Base-by-base conservation (phyloP, 352 stramenopile species). In the Globisporangium splendens region DNA sequence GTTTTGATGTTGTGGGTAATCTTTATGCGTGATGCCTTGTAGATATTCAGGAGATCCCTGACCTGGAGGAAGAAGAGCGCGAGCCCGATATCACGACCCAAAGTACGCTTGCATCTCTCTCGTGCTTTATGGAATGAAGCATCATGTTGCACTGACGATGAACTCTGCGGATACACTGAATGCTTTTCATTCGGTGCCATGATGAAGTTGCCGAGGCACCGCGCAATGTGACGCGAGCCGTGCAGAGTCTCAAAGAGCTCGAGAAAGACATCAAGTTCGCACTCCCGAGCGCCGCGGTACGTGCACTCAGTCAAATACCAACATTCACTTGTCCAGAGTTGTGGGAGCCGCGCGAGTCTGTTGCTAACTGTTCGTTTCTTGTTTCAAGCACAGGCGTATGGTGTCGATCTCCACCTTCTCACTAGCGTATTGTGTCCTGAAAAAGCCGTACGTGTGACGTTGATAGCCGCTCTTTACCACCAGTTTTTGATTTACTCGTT, bases 11-110 rank as follows among this genome's bases (percentile, higher is more conserved):
- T 13, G 35, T 54, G 22, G 14, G 0, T 42, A 13, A 14, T 44
- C 12, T 22, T 31, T 31, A 5, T 5, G 5, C 1, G 20, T 33
- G 20, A 11, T 14, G 1, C 1, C 5, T 0, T 47, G 35, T 46
- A 92, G 83, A 90, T 22, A 86, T 92, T 39, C 69, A 88, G 28
- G 83, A 93, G 66, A 91, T 93, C 44, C 83, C 83, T 0, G 83
- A 93, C 60, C 59, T 93, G 8, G 80, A 93, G 39, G 83, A 93
- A 61, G 83, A 93, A 65, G 83, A 93, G 48, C 83, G 83, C 17
- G 80, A 91, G 54, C 75, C 69, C 0, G 83, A 91, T 50, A 85
- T 93, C 55, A 93, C 82, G 18, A 86, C 70, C 13, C 76, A 86
- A 60, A 59, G 76, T 70, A 63, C 62, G 54, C 28, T 6, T 10